These are phyloP conservation scores for Brassica juncea DNA, from an alignment of 345 rosid genomes.

Conservation along the genomic window DNA sequence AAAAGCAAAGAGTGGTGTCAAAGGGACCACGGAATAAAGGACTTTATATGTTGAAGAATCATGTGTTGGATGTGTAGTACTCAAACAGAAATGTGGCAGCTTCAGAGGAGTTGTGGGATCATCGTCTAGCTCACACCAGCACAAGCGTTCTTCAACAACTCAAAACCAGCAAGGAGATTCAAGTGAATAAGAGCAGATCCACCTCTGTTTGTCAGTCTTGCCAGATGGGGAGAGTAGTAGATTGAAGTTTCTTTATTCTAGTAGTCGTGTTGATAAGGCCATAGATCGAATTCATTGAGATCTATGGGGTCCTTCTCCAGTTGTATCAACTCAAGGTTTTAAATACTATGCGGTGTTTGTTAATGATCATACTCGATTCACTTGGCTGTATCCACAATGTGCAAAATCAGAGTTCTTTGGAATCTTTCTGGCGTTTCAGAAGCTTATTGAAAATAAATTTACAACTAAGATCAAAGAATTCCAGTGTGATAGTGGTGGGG, in stretches of 20 bases:
- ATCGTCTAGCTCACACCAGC: not conserved
- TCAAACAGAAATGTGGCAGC: not conserved
- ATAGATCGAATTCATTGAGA: too few relatives aligned
- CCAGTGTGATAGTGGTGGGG: too few relatives aligned
- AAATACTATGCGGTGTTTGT: too few relatives aligned
- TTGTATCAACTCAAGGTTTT: too few relatives aligned
- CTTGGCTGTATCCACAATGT: too few relatives aligned
- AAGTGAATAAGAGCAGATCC: not conserved
- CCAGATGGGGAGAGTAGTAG: not conserved
- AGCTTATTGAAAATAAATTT: too few relatives aligned
- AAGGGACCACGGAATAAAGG: not conserved
- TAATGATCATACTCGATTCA: too few relatives aligned
- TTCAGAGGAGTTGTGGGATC: not conserved
- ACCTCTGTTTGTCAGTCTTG: not conserved
- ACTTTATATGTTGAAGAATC: not conserved
- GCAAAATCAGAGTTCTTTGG: too few relatives aligned
- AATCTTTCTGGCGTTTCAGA: too few relatives aligned
- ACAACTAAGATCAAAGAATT: too few relatives aligned
- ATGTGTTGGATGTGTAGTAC: not conserved
- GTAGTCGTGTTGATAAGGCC: not conserved
- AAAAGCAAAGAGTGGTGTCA: not conserved
- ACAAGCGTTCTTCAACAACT: not conserved
- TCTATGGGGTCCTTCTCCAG: too few relatives aligned
- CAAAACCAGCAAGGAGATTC: not conserved
- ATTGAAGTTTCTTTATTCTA: not conserved